These are phyloP conservation scores for Phytophthora meadii DNA, from an alignment of 352 stramenopile species.

Conservation along the genomic window DNA sequence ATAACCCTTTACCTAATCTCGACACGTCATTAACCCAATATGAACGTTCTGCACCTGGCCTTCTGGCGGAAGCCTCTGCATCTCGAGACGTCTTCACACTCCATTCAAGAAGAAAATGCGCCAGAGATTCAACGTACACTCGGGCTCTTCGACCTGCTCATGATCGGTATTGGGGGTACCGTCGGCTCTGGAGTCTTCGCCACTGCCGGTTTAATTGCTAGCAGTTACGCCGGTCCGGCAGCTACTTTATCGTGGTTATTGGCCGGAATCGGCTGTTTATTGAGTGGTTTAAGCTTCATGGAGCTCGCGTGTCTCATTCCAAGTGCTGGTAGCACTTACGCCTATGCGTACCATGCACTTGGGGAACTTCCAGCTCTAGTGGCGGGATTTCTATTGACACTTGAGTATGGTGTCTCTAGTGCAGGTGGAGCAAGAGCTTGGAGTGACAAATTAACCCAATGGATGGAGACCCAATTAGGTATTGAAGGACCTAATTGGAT, in stretches of 20 bases:
- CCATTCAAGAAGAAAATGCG: conserved; percentile 15
- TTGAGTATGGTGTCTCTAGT: conserved; percentile 94
- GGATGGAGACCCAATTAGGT: conserved; percentile 65
- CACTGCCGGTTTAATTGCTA: conserved; percentile 75
- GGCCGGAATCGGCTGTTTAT: conserved; percentile 76
- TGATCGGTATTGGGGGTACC: conserved; percentile 94
- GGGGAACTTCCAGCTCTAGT: conserved; percentile 93
- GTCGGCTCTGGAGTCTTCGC: conserved; percentile 95
- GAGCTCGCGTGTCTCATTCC: conserved; percentile 91
- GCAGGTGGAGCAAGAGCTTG: conserved; percentile 92
- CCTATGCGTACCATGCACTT: conserved; percentile 93
- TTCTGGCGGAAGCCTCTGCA: conserved; percentile 82
- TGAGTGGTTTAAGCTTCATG: conserved; percentile 92
- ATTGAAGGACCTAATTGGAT: conserved; percentile 62
- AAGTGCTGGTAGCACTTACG: conserved; percentile 92
- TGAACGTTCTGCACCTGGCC: conserved; percentile 53
- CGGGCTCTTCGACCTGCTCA: conserved; percentile 92
- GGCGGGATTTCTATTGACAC: conserved; percentile 87
- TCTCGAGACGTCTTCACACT: conserved; percentile 35
- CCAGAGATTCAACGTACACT: conserved; percentile 56
- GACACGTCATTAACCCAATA: conserved; percentile 12
- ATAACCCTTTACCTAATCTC: not conserved
- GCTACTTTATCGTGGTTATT: conserved; percentile 89
- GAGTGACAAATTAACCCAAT: conserved; percentile 94
- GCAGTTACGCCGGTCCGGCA: conserved; percentile 71